Base-by-base conservation (phyloP, 2,329 filamentous ascomycete species). In the Penicillium sp. region DNA sequence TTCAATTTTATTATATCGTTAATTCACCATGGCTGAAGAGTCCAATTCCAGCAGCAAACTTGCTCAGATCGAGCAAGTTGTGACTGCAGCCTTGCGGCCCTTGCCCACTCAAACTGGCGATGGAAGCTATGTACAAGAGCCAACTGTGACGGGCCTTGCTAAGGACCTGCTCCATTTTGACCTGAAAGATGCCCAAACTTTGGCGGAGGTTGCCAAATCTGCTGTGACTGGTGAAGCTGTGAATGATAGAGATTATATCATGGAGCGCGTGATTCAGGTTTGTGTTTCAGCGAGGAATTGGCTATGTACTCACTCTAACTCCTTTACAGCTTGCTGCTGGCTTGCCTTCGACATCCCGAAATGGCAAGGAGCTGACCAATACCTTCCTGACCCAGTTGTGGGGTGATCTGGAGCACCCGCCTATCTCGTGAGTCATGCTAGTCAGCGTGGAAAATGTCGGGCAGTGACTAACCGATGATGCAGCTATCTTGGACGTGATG, bases 191-290 rank as follows among this genome's bases (percentile, higher is more conserved):
- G 69, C 80, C 50, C 70, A 72, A 46, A 75, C 75, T 11, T 51
- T 79, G 23, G 61, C 71, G 33, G 75, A 77, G 34, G 58, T 76
- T 27, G 71, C 77, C 13, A 77, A 78, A 23, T 73, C 68, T 49
- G 67, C 77, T 21, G 65, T 72, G 55, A 78, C 79, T n/a, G 82
- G 82, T 3, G 75, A 82, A 41, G 79, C 79, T 8, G 72, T 84
- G 16, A 78, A 89, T 64, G 87, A 89, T 66, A 86, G 83, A 68
- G 79, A 80, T 1, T 85, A 85, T 65, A 73, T 84, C 13, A 86
- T 86, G 83, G 84, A 87, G 66, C 75, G 78, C 25, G 68, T 86
- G 57, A 81, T 87, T 49, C 73, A 79, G 58, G 74, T 78, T 56
- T 51, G 46, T 43, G 2, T 4, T 25, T n/a, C 33, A 13, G 11